phyloP scores from a whole-genome alignment of 2,329 filamentous ascomycete genomes.

The Fusarium neocosmosporiellum region DNA sequence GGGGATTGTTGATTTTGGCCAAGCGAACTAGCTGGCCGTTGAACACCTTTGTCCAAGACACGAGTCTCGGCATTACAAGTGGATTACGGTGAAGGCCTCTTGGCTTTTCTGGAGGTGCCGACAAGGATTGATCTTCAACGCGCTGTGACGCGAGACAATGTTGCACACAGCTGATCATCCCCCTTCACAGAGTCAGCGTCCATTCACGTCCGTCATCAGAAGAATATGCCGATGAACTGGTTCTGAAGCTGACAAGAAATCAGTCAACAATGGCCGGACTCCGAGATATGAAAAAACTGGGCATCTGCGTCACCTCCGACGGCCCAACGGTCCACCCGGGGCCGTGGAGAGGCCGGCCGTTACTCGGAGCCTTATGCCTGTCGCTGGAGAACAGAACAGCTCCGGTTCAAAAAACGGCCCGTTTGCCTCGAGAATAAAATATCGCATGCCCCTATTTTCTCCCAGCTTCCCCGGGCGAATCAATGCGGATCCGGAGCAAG shows the following conservation, averaged over 20 bases:
- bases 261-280: neutral
- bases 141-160: constrained; percentile 5
- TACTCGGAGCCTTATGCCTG: constrained; percentile 43
- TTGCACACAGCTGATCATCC: neutral
- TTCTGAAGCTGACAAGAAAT: neutral
- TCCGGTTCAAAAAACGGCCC: constrained; percentile 34
- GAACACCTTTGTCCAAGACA: neutral
- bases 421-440: constrained; percentile 25
- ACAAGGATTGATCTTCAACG: constrained; percentile 9
- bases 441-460: constrained; percentile 30
- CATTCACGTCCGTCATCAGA: neutral
- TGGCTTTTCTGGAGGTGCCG: neutral
- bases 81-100: neutral
- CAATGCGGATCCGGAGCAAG: neutral
- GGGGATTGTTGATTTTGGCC: constrained; percentile 6
- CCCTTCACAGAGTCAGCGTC: neutral
- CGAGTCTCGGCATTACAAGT: constrained; percentile 5
- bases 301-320: constrained; percentile 31
- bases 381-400: constrained; percentile 29
- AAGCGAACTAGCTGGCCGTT: neutral
- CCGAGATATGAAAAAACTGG: constrained; percentile 5
- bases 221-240: neutral
- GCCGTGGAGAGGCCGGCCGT: constrained; percentile 39
- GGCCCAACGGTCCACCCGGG: constrained; percentile 28
- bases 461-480: constrained; percentile 15